Evolutionary conservation across 164 flowering plant genomes (phyloP).

Genomic region (Aristolochia contorta): DNA sequence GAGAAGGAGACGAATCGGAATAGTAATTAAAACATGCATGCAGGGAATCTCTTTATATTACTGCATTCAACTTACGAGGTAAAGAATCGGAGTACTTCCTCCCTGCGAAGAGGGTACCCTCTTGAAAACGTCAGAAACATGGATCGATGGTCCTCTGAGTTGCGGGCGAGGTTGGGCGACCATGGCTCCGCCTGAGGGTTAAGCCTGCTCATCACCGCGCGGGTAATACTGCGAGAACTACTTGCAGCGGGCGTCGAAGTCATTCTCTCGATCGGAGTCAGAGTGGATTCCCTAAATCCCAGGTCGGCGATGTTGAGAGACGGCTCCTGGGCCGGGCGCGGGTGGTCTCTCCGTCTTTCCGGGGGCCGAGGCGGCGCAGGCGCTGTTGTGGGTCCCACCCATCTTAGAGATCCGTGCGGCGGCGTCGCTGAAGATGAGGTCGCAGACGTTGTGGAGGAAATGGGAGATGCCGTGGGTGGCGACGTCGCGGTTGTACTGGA

Average conservation of each 20-base stretch:
- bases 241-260: background rate
- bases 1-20: too few relatives aligned
- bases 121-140: slow-evolving; percentile 3
- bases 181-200: slow-evolving; percentile 1
- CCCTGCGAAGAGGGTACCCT: background rate
- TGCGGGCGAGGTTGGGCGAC: background rate
- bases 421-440: background rate
- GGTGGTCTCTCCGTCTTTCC: too few relatives aligned
- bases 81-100: background rate
- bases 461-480: background rate
- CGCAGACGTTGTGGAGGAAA: background rate
- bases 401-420: background rate
- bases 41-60: background rate
- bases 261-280: background rate
- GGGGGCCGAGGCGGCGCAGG: too few relatives aligned
- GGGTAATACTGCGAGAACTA: too few relatives aligned
- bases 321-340: too few relatives aligned
- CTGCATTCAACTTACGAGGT: background rate
- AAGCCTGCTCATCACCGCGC: background rate
- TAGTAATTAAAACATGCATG: background rate
- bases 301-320: background rate
- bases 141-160: background rate
- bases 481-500: slow-evolving; percentile 2
- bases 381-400: background rate
- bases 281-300: background rate